Base-by-base conservation (phyloP, 2,329 filamentous ascomycete genomes). In the Ceratocystis papillata region DNA sequence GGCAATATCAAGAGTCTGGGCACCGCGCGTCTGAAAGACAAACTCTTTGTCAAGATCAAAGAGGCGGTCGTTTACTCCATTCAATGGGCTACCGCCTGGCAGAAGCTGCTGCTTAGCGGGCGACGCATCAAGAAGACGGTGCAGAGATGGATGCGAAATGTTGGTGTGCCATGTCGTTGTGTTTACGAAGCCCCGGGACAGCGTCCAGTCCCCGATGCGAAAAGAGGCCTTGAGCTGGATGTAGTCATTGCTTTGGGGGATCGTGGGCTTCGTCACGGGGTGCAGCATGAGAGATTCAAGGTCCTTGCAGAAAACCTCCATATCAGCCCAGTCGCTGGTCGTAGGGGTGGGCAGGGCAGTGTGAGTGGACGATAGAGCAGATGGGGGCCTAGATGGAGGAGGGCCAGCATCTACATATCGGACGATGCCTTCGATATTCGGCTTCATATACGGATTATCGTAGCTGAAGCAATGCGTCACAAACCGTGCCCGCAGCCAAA, bases 401-500 rank as follows among this genome's bases (percentile, higher is more conserved):
- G 33, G 17, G n/a, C 50, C 15, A 8, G 37, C 20, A 48, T 67
- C 63, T 0, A 63, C 65, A 55, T 77, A 77, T 1, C 74, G 72
- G 0, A 77, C 64, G 3, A 76, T 69, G 0, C 70, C 73, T 4
- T 70, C 70, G 0, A 73, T 69, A 53, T 76, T 75, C 0, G 74
- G 61, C 5, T 74, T 65, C 0, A 77, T 70, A 0, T 68, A 68
- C 1, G 67, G 15, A 5, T 77, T 77, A 1, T 72, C 69, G 0
- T 69, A 71, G 3, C 72, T 72, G 64, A 77, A 77, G 65, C 76
- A 77, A 59, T 76, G 74, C 0, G 76, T 73, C 1, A 77, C 71
- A 75, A 78, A 77, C 0, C 71, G 78, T 0, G 85, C 84, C 25
- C 86, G 79, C 69, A 90, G 80, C 76, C 87, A 87, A 71, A 86